Percentiles rank a stretch among this genome's conserved stretches.
Conservation (phyloP, 2,329 filamentous ascomycete species). For the Colletotrichum sp. region DNA sequence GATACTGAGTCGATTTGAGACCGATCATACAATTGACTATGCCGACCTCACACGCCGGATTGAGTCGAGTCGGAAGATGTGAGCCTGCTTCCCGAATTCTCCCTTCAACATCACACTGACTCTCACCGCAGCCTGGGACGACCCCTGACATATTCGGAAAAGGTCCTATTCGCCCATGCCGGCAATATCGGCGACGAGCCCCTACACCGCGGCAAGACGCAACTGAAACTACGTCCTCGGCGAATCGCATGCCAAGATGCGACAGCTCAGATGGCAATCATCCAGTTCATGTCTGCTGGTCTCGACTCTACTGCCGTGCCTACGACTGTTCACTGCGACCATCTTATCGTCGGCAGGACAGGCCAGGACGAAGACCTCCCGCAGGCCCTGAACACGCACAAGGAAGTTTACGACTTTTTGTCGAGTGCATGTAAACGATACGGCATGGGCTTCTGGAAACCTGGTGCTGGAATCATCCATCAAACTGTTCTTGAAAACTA, state of each 20-base stretch:
- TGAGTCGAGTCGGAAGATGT: not conserved
- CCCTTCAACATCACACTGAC: not conserved
- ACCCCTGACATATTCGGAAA: conserved; percentile 16
- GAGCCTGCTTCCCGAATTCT: not conserved
- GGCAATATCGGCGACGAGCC: not conserved
- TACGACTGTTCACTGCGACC: conserved; percentile 19
- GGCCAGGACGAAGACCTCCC: conserved; percentile 4
- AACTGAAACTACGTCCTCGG: conserved; percentile 9
- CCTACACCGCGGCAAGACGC: not conserved
- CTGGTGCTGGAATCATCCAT: conserved; percentile 98
- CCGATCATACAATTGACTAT: not conserved
- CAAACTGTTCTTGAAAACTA: conserved; percentile 99
- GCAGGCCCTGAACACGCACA: not conserved
- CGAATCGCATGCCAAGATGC: conserved; percentile 20
- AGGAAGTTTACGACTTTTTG: conserved; percentile 88
- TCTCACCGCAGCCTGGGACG: not conserved
- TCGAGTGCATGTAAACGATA: conserved; percentile 94
- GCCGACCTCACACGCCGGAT: not conserved
- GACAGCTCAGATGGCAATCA: conserved; percentile 21
- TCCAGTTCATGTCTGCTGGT: conserved; percentile 21
- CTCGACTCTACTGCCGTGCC: conserved; percentile 11
- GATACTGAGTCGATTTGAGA: not conserved
- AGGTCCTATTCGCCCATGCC: conserved; percentile 1
- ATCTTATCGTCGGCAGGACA: conserved; percentile 4
- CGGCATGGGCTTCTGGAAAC: conserved; percentile 99